Evolutionary conservation across 2,329 filamentous ascomycete genomes (phyloP), one percentile per base, ranked within the genome.

Genomic region (Botrytis aclada): DNA sequence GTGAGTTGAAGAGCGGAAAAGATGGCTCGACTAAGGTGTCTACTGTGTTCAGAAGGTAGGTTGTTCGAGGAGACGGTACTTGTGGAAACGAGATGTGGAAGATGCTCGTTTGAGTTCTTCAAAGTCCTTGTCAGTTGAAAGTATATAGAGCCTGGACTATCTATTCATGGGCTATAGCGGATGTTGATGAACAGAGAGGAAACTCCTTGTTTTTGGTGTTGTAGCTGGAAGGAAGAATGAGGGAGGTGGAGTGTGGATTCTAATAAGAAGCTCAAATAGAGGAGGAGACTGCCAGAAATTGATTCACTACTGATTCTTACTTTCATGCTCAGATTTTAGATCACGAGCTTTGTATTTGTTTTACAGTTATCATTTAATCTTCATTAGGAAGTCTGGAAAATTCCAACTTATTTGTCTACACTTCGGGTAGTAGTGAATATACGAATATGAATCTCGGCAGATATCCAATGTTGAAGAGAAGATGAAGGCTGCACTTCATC

Each of bases 141-240:
- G 25, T 5, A 20, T 62, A 9, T 4, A 62, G 14, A 0, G 5
- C 14, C 7, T 41, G 60, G 37, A 29, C 12, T 10, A 7, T 20
- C 37, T 20, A 1, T 29, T 18, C 37, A 39, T 37, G 7, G 41
- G 16, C 0, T n/a, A 18, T n/a, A 18, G 3, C 0, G 0, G n/a
- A 3, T 3, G 7, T 41, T 16, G 22, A 18, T 16, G n/a, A 63
- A 22, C 1, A 18, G 29, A 34, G 4, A 9, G 4, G 3, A 62
- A n/a, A 29, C 1, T 25, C 22, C 0, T 56, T 18, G 8, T 56
- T 16, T 6, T 32, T 18, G n/a, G n/a, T 29, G 14, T 29, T 56
- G 1, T 29, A 29, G 51, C 51, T 41, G 25, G 25, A 2, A 16
- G 34, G 10, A 22, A 29, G 37, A n/a, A 10, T n/a, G 14, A 29